Evolutionary conservation across 2,329 filamentous ascomycete genomes (phyloP).

Genomic region (Gliomastix tumulicola): DNA sequence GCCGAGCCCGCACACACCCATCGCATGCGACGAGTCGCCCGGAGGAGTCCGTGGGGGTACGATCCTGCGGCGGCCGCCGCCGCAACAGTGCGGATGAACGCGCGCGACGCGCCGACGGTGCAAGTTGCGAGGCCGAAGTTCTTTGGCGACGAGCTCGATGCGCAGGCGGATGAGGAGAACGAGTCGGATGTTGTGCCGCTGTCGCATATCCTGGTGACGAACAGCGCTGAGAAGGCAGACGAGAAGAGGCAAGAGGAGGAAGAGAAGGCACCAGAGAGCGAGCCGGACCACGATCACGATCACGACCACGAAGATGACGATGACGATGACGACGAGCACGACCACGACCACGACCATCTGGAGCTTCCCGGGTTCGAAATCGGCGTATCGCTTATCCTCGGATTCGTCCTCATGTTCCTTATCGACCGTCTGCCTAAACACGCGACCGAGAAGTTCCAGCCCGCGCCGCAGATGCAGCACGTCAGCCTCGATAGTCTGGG

Average conservation of each 20-base stretch:
- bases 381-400: slow-evolving; percentile 76
- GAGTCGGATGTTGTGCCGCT: background rate
- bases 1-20: slow-evolving; percentile 30
- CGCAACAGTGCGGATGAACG: slow-evolving; percentile 10
- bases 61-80: too few relatives aligned
- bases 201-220: background rate
- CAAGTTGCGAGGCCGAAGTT: too few relatives aligned
- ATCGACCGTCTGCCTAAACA: slow-evolving; percentile 80
- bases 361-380: slow-evolving; percentile 67
- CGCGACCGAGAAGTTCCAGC: slow-evolving; percentile 56
- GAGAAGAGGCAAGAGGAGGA: slow-evolving; percentile 2
- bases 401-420: slow-evolving; percentile 95
- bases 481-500: slow-evolving; percentile 81
- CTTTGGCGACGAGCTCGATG: too few relatives aligned
- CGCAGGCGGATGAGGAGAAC: background rate
- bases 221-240: background rate
- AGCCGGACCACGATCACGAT: slow-evolving; percentile 7
- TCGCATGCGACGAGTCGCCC: slow-evolving; percentile 21
- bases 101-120: too few relatives aligned
- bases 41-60: slow-evolving; percentile 19
- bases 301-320: slow-evolving; percentile 7
- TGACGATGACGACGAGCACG: slow-evolving; percentile 15
- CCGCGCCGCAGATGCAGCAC: slow-evolving; percentile 65
- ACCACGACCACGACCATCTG: slow-evolving; percentile 19
- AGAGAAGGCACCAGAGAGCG: background rate